A percentile compares a stretch with the other conserved stretches of the same genome.
These are phyloP conservation scores for Rhizophagus prolifer DNA, from an alignment of 192 early-diverging fungal genomes.

Conservation along the genomic window DNA sequence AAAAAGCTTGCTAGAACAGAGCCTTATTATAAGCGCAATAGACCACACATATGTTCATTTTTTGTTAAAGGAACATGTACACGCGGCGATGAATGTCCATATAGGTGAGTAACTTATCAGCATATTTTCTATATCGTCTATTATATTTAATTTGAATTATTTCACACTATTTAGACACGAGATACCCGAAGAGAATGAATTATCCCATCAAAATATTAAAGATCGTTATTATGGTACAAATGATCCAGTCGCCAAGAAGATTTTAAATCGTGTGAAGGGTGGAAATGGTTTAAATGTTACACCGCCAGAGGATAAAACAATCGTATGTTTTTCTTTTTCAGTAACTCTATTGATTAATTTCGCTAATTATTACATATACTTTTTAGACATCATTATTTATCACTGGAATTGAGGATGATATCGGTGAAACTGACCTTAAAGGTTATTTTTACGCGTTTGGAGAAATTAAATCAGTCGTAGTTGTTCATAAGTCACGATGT, in stretches of 20 bases:
- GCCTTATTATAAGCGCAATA: constrained; percentile 90
- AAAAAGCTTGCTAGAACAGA: constrained; percentile 79
- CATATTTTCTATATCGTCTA: not conserved
- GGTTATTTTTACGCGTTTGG: constrained; percentile 81
- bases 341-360: not conserved
- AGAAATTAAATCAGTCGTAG: constrained; percentile 84
- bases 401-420: constrained; percentile 70
- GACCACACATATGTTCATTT: constrained; percentile 92
- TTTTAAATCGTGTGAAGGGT: constrained; percentile 59
- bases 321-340: constrained; percentile 47
- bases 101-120: constrained; percentile 43
- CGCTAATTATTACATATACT: not conserved
- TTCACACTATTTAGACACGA: constrained; percentile 65
- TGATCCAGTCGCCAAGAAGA: constrained; percentile 90
- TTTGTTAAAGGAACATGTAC: constrained; percentile 94
- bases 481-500: constrained; percentile 76
- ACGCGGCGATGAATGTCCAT: constrained; percentile 93
- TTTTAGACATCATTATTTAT: constrained; percentile 79
- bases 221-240: constrained; percentile 95
- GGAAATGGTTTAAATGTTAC: constrained; percentile 46
- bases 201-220: constrained; percentile 89
- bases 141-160: not conserved
- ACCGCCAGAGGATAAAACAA: constrained; percentile 76
- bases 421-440: constrained; percentile 72
- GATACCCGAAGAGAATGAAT: constrained; percentile 79